phyloP scores from a whole-genome alignment of 148 eudicot species.

The Persicaria tinctoria region DNA sequence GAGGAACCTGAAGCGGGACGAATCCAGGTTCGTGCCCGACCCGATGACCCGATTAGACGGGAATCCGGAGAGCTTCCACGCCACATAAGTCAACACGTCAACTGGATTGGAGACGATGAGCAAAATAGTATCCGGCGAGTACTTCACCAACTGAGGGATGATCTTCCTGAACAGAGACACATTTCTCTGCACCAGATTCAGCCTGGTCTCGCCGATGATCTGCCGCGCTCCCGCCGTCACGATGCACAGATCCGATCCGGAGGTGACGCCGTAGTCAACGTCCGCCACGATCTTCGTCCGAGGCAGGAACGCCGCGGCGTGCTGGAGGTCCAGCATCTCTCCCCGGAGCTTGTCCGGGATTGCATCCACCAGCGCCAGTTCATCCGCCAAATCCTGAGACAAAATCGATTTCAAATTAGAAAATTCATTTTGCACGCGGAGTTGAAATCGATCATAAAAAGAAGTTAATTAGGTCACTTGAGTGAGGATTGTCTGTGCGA shows the following conservation, averaged over 20 bases:
- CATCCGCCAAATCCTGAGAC: slow-evolving; percentile 61
- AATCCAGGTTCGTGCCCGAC: slow-evolving; percentile 83
- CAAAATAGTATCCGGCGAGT: slow-evolving; percentile 57
- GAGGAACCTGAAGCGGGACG: slow-evolving; percentile 72
- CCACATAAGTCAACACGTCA: slow-evolving; percentile 70
- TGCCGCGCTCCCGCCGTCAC: slow-evolving; percentile 92
- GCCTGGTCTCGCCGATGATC: slow-evolving; percentile 65
- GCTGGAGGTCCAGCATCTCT: slow-evolving; percentile 85
- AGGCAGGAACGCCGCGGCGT: slow-evolving; percentile 93
- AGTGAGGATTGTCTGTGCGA: slow-evolving; percentile 80
- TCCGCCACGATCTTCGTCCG: slow-evolving; percentile 63
- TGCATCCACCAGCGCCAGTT: slow-evolving; percentile 70
- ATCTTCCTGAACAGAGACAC: slow-evolving; percentile 42
- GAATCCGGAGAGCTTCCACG: slow-evolving; percentile 85
- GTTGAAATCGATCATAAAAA: no score
- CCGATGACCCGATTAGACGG: slow-evolving; percentile 87
- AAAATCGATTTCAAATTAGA: background rate
- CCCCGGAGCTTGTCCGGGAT: slow-evolving; percentile 75
- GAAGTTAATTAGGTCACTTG: background rate
- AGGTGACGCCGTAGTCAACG: slow-evolving; percentile 50
- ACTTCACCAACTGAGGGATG: slow-evolving; percentile 47
- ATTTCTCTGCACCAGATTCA: slow-evolving; percentile 71
- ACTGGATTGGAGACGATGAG: slow-evolving; percentile 81
- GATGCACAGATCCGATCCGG: slow-evolving; percentile 64
- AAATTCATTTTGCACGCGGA: no score